These are phyloP conservation scores for Caulochytrium protostelioides DNA, from an alignment of 371 early-diverging fungal genomes.

Conservation along the genomic window DNA sequence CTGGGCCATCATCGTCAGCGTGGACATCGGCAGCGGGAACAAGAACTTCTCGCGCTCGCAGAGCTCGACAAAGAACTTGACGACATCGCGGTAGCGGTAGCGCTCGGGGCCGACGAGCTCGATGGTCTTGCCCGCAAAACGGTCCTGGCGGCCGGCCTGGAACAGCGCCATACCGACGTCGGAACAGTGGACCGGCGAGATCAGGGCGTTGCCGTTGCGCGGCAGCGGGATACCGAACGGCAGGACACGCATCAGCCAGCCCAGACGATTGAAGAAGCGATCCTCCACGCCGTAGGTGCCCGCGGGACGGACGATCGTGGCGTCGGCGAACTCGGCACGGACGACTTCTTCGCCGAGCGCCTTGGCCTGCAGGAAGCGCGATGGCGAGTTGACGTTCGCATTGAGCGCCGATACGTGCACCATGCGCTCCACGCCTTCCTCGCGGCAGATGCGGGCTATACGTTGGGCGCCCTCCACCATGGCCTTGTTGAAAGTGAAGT, in stretches of 20 bases:
- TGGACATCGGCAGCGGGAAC: conserved; percentile 42
- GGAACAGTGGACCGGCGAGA: conserved; percentile 27
- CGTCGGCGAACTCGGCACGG: conserved; percentile 62
- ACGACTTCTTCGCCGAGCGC: conserved; percentile 77
- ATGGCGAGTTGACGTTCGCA: conserved; percentile 53
- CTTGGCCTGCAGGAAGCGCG: conserved; percentile 63
- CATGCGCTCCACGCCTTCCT: conserved; percentile 61
- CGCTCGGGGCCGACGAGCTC: conserved; percentile 56
- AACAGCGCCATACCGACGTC: conserved; percentile 76
- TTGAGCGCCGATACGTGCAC: conserved; percentile 77
- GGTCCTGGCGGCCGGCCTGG: conserved; percentile 42
- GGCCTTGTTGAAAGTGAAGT: conserved; percentile 66
- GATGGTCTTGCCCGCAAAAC: conserved; percentile 56
- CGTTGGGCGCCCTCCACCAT: conserved; percentile 63
- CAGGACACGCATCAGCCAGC: conserved; percentile 15
- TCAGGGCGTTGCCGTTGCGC: too few relatives aligned
- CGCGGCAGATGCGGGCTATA: conserved; percentile 57
- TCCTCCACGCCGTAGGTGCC: conserved; percentile 83
- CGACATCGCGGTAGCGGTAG: conserved; percentile 44
- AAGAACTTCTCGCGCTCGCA: conserved; percentile 32
- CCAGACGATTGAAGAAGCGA: conserved; percentile 73
- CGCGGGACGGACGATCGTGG: conserved; percentile 79
- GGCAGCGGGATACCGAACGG: conserved; percentile 3
- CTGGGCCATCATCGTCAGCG: conserved; percentile 12
- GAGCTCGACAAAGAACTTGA: conserved; percentile 52